Base-by-base conservation (phyloP, 345 rosid genomes). In the Aquilaria yunnanensis region DNA sequence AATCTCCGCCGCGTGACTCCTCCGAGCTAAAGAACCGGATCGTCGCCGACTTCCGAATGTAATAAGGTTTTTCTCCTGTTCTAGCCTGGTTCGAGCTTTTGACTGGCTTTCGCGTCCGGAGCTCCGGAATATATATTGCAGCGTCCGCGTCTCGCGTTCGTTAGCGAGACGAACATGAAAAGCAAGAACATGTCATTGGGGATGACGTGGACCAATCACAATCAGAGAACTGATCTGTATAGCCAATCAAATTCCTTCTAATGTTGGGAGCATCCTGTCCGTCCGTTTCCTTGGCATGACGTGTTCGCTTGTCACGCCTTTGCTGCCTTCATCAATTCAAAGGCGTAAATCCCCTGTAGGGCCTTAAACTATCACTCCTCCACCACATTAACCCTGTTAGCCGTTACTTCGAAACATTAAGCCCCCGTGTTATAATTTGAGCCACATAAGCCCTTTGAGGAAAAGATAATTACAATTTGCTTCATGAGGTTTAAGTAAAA, bases 161-260 rank as follows among this genome's bases (percentile, higher is more conserved):
- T 34, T 10, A 16, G 2, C 54, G 14, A 41, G 53, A 34, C 32
- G 29, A 65, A 61, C 47, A 53, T 5, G 32, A 34, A 3, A 10
- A 5, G 74, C 13, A 63, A 32, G 65, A 76, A 68, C 78, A 73
- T 73, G 86, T 80, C 88, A 86, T 70, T 10, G 12, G 2, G 1
- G 73, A 1, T 77, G 81, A 79, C 86, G 86, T 84, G 90, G 87
- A 81, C 89, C 85, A 82, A 91, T 83, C 2, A 59, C 2, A 3
- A 31, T 59, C 8, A 14, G 57, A 51, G 55, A 14, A 4, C 0
- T 10, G 30, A 57, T 16, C 12, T 6, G 12, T 13, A 10, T 8
- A 16, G 59, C 88, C 83, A 83, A 74, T 80, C 62, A 68, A 11
- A 77, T 63, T 77, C 12, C 75, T 58, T 75, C 78, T 64, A 13